Base-by-base conservation (phyloP, 345 rosid species). In the Eucalyptus curtisii region DNA sequence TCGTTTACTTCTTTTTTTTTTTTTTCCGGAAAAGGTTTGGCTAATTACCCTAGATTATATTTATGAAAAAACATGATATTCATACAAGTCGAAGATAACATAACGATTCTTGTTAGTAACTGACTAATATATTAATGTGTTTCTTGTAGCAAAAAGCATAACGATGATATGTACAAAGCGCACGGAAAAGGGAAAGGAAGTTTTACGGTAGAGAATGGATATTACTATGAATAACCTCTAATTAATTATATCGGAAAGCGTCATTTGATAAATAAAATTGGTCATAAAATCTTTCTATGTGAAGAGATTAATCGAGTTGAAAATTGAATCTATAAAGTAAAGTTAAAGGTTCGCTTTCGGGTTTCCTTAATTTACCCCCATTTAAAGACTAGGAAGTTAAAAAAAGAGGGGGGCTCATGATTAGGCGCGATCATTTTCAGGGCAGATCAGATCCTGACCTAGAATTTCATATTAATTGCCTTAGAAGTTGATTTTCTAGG, bases 11-110 rank as follows among this genome's bases (percentile, higher is more conserved):
- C 22, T 50, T 17, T 3, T 0, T 30, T 1, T 16, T 6, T 15
- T 2, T 33, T 5, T 31, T 5, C 42, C 1, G 8, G 24, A 64
- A 64, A 37, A 19, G 22, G 14, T 5, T 6, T 71, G 0, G 7
- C 33, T 71, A 71, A 71, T 71, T 10, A 33, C 14, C 82, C 82
- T 71, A 37, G 8, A 19, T 17, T 33, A 10, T 16, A 33, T 71
- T 5, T 71, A 37, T 71, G 3, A 37, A 22, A 71, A 71, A 33
- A 13, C 81, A 68, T 22, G 20, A 33, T 33, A 17, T 68, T 68
- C 42, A 33, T 17, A 5, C 12, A 42, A 68, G 13, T 68, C 13
- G 13, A 68, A 68, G 44, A 68, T 68, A 9, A 71, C 3, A 3
- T 16, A 68, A 68, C 6, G 25, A 20, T 9, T 33, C 20, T 71